Percentiles rank a stretch among this genome's conserved stretches.
phyloP scores from a whole-genome alignment of 2,329 filamentous ascomycete species.

The Talaromyces sp. region DNA sequence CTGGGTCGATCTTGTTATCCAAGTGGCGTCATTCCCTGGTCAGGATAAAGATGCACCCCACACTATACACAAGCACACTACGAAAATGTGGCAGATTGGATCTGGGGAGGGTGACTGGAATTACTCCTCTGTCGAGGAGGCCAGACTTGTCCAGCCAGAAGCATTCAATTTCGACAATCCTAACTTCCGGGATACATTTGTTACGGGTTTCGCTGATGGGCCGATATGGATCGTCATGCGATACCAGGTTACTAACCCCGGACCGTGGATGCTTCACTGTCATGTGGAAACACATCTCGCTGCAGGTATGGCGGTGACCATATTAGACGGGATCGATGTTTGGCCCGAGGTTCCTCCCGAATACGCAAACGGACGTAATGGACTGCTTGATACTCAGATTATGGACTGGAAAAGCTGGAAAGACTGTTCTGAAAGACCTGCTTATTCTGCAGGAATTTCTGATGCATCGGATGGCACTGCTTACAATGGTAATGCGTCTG shows the following conservation, averaged over 20 bases:
- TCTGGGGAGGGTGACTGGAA: slow-evolving; percentile 32
- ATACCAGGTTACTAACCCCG: slow-evolving; percentile 44
- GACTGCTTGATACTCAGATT: background rate
- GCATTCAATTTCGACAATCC: slow-evolving; percentile 43
- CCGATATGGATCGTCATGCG: slow-evolving; percentile 40
- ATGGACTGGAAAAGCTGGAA: background rate
- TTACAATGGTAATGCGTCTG: background rate
- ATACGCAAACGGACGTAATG: slow-evolving; percentile 7
- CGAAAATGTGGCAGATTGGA: slow-evolving; percentile 42
- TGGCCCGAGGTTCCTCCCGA: slow-evolving; percentile 33
- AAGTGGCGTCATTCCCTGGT: slow-evolving; percentile 19
- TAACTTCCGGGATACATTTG: slow-evolving; percentile 37
- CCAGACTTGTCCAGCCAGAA: slow-evolving; percentile 32
- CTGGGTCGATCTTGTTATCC: slow-evolving; percentile 32
- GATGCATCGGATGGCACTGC: background rate
- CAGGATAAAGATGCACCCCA: slow-evolving; percentile 31
- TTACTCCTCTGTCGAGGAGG: slow-evolving; percentile 37
- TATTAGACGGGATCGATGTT: slow-evolving; percentile 45
- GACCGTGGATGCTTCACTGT: slow-evolving; percentile 47
- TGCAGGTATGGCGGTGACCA: slow-evolving; percentile 44
- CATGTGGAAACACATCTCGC: slow-evolving; percentile 45
- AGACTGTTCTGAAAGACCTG: background rate
- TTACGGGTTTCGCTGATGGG: slow-evolving; percentile 20
- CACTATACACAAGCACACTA: slow-evolving; percentile 45
- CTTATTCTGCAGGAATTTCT: background rate